These are phyloP conservation scores for Pseudogymnoascus sp. DNA, from an alignment of 2,329 filamentous ascomycete genomes.

Conservation along the genomic window DNA sequence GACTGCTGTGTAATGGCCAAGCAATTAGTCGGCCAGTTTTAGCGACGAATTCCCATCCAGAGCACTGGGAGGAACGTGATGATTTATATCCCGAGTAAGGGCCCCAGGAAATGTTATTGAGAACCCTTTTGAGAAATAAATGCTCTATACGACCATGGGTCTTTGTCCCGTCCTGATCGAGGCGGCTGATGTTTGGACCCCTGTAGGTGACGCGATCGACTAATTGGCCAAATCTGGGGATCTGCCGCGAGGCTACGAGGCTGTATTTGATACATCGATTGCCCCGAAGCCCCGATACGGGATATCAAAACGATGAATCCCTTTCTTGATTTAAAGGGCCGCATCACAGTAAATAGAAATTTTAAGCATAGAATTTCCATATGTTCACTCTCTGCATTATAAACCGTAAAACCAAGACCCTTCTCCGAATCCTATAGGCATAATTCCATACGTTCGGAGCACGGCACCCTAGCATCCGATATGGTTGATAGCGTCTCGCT, in stretches of 20 bases:
- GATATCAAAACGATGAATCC: neutral
- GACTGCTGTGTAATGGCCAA: neutral
- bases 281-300: neutral
- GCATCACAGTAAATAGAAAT: neutral
- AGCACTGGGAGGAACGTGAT: neutral
- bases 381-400: neutral
- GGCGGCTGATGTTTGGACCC: neutral
- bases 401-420: neutral
- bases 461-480: constrained; percentile 1
- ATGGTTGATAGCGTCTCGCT: constrained; percentile 3
- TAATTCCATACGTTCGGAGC: neutral
- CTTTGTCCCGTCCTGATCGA: neutral
- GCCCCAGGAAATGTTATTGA: constrained; percentile 3
- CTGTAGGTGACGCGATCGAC: neutral
- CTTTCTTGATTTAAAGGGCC: neutral
- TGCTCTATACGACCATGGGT: neutral
- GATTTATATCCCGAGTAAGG: neutral
- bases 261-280: neutral
- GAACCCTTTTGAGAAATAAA: neutral
- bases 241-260: constrained; percentile 1
- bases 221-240: neutral
- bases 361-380: neutral
- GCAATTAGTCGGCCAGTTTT: neutral
- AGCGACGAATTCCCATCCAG: neutral
- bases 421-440: neutral